These are phyloP conservation scores for Phylloporus rhodoxanthus DNA, from an alignment of 768 basidiomycete species.

Conservation along the genomic window DNA sequence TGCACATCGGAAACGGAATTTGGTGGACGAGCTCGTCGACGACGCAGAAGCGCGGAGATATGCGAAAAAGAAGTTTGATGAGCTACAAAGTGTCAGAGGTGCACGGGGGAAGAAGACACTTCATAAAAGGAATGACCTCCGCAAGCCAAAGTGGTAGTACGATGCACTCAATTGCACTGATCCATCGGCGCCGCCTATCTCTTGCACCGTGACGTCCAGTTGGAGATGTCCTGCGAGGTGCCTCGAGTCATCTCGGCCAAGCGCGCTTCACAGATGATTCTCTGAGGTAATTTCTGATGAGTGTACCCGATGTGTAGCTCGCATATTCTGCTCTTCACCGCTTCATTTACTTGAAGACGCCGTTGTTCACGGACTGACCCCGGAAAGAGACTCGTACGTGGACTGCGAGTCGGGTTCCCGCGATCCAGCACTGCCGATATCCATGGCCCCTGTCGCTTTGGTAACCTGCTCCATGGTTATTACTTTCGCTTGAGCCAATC, in stretches of 20 bases:
- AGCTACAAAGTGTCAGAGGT: conserved; percentile 62
- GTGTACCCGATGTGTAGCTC: neutral
- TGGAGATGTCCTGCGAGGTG: neutral
- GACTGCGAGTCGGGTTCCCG: neutral
- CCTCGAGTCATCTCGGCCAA: neutral
- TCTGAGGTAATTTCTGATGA: conserved; percentile 4
- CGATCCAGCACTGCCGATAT: neutral
- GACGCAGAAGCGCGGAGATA: conserved; percentile 83
- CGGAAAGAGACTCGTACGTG: neutral
- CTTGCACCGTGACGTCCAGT: neutral
- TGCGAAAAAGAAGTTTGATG: conserved; percentile 87
- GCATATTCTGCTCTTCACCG: conserved; percentile 3
- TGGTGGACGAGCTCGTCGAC: conserved; percentile 85
- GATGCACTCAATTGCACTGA: conserved; percentile 2
- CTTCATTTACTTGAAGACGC: conserved; percentile 8
- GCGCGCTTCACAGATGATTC: conserved; percentile 4
- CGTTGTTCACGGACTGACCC: neutral
- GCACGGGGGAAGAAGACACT: conserved; percentile 67
- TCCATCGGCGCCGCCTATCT: conserved; percentile 8
- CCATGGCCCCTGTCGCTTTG: neutral
- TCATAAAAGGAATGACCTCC: conserved; percentile 54
- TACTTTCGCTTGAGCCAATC: neutral
- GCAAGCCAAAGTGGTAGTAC: conserved; percentile 64
- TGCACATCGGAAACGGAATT: conserved; percentile 66
- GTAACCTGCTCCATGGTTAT: neutral